Evolutionary conservation across 805 yeast genomes (phyloP), one percentile per base, ranked within the genome.

Genomic region (Cyberlindnera subsufficiens): DNA sequence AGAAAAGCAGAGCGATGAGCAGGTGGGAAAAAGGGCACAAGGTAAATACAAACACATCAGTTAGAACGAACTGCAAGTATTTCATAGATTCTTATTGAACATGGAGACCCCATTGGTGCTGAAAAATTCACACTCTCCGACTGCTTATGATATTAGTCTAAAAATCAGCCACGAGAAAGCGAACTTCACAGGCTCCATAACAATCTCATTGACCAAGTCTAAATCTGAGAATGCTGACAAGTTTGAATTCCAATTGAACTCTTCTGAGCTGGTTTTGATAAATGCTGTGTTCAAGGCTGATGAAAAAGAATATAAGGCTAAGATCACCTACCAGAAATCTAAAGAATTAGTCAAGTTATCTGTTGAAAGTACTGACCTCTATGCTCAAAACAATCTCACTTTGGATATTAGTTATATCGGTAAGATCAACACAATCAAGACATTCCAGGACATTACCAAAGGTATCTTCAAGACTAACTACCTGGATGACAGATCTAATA

Each of bases 381-480:
- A 42, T 37, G n/a, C 40, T 16, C 50, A 44, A 20, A 32, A 38
- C 14, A 11, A 17, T 3, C 14, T 51, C 30, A 17, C 43, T 13
- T 37, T 52, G 15, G 29, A 41, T 30, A 42, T 51, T 39, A 42
- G 30, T 27, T 51, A 46, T 42, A 42, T 54, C 10, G 56, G 55
- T 6, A 51, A 50, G 40, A 42, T 53, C 40, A 45, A 50, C 40
- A 38, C 50, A 20, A 50, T 39, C 32, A 53, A 53, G 46, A 54
- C 85, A 0, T 76, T 64, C 52, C 63, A 67, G 30, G 88, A 82
- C 49, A 56, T 54, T 37, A 83, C 90, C 0, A 66, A 61, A 38
- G 93, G 93, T 30, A 58, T 85, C 1, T 85, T 80, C 68, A 80
- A 79, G 53, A 79, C 88, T 1, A 80, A 78, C 54, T 81, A 78